These are phyloP conservation scores for Phialophora verrucosa DNA, from an alignment of 2,329 filamentous ascomycete genomes.

Conservation along the genomic window DNA sequence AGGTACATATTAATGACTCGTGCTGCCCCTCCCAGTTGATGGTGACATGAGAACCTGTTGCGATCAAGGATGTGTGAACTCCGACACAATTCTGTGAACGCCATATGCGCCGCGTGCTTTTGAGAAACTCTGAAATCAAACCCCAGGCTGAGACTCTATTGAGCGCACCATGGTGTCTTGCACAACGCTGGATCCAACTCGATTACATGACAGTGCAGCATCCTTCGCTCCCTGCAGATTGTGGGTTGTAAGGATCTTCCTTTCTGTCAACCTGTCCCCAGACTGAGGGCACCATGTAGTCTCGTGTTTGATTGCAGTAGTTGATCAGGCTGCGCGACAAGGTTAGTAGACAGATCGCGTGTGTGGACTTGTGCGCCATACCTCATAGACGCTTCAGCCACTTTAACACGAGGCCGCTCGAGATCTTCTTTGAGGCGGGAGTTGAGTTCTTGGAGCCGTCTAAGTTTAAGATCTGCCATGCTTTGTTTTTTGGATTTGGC, in stretches of 20 bases:
- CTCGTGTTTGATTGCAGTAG: slow-evolving; percentile 96
- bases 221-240: slow-evolving; percentile 74
- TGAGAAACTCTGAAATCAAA: slow-evolving; percentile 20
- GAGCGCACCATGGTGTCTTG: slow-evolving; percentile 13
- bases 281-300: slow-evolving; percentile 98
- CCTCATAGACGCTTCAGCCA: slow-evolving; percentile 90
- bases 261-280: slow-evolving; percentile 94
- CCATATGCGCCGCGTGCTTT: slow-evolving; percentile 59
- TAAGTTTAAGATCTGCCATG: slow-evolving; percentile 97
- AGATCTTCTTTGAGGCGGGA: slow-evolving; percentile 93
- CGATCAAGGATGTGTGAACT: slow-evolving; percentile 11
- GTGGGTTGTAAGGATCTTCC: slow-evolving; percentile 97
- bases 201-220: slow-evolving; percentile 94
- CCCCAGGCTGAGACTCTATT: slow-evolving; percentile 10
- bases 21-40: slow-evolving; percentile 15
- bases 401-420: slow-evolving; percentile 91
- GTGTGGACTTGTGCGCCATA: slow-evolving; percentile 52
- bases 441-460: slow-evolving; percentile 95
- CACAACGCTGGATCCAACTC: slow-evolving; percentile 7
- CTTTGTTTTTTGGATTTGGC: slow-evolving; percentile 94
- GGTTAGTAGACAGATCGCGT: slow-evolving; percentile 8
- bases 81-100: slow-evolving; percentile 39
- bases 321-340: slow-evolving; percentile 77
- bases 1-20: slow-evolving; percentile 19
- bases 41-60: slow-evolving; percentile 28